phyloP scores from a whole-genome alignment of 2,329 filamentous ascomycete genomes.

The Fusarium hostae region DNA sequence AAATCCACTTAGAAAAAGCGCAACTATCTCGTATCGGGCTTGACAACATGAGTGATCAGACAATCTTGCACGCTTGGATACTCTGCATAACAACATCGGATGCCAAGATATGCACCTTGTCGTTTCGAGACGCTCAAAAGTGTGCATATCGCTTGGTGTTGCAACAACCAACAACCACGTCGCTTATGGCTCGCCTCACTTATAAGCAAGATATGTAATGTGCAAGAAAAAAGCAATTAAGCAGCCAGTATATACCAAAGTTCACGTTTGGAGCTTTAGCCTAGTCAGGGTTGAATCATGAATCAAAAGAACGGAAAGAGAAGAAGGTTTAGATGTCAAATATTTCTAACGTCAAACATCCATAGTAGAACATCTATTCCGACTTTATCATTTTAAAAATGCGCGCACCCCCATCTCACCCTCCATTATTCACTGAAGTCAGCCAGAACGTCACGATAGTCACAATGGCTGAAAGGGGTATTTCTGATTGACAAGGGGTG shows the following conservation, averaged over 20 bases:
- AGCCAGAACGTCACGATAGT: background rate
- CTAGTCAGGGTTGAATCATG: background rate
- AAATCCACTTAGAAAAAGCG: background rate
- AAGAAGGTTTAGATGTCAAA: background rate
- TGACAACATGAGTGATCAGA: background rate
- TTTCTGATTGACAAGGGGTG: background rate
- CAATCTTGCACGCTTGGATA: background rate
- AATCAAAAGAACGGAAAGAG: background rate
- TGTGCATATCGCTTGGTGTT: background rate
- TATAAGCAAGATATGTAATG: background rate
- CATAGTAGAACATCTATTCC: background rate
- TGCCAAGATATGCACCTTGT: background rate
- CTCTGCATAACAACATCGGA: background rate
- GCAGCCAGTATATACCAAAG: background rate
- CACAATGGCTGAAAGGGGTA: background rate
- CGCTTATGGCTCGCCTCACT: background rate
- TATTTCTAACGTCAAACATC: background rate
- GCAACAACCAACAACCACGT: background rate
- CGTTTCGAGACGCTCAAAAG: background rate
- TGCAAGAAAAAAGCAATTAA: background rate
- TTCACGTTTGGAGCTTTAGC: background rate
- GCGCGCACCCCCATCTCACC: background rate
- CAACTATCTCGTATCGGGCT: background rate
- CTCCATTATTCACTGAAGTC: background rate
- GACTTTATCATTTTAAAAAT: background rate